Evolutionary conservation across 2,329 filamentous ascomycete genomes (phyloP).

Genomic region (Talaromyces albobiverticillius): DNA sequence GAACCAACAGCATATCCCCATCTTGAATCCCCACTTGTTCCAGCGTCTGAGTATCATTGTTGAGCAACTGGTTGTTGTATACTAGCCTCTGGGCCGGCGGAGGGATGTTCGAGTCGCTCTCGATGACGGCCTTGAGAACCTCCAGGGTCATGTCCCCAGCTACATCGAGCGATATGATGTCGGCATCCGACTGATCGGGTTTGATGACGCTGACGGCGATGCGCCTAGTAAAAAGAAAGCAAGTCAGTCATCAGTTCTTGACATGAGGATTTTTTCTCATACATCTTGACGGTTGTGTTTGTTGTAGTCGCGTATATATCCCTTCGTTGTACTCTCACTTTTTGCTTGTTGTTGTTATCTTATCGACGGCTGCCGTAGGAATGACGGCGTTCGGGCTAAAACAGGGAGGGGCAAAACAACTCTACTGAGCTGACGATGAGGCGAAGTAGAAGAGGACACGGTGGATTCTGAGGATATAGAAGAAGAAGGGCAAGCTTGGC

Average conservation of each 20-base stretch:
- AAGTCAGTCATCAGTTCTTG: background rate
- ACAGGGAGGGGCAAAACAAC: too few species aligned
- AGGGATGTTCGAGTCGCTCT: conserved; percentile 75
- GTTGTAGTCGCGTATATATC: too few species aligned
- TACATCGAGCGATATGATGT: conserved; percentile 78
- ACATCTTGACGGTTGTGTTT: too few species aligned
- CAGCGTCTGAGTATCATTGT: conserved; percentile 75
- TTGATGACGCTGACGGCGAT: conserved; percentile 83
- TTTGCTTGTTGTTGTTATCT: too few species aligned
- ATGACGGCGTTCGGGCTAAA: too few species aligned
- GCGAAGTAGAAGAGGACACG: too few species aligned
- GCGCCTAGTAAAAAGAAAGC: conserved; percentile 56
- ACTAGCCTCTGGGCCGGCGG: conserved; percentile 77
- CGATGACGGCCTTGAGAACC: conserved; percentile 82
- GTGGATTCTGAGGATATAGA: too few species aligned
- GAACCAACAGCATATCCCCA: conserved; percentile 88
- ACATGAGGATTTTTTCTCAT: background rate
- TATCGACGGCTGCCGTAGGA: too few species aligned
- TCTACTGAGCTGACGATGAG: too few species aligned
- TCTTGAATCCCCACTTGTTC: conserved; percentile 77
- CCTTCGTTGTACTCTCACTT: too few species aligned
- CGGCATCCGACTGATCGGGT: conserved; percentile 66
- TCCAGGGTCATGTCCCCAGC: conserved; percentile 78
- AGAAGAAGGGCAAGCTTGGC: too few species aligned
- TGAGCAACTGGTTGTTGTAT: conserved; percentile 80